Conservation (phyloP, 2,329 filamentous ascomycete genomes). For the Fusarium praegraminearum region DNA sequence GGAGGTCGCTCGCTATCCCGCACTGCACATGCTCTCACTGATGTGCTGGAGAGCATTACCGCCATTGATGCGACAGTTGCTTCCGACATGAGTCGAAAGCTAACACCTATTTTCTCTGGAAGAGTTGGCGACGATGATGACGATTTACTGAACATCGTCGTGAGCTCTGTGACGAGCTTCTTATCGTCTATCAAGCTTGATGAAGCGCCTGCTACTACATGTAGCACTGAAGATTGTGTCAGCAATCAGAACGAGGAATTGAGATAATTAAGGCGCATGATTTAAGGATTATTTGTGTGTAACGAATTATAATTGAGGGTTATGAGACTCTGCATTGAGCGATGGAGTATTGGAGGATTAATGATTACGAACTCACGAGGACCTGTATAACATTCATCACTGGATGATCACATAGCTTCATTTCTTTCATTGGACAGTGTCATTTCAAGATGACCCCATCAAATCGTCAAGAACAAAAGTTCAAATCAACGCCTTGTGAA, state of each 20-base stretch:
- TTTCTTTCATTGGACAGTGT: not conserved
- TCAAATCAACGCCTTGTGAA: not conserved
- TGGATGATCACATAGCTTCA: not conserved
- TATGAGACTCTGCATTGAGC: not conserved
- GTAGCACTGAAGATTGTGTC: not conserved
- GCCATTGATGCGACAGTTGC: not conserved
- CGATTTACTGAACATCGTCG: not conserved
- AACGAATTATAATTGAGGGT: constrained; percentile 3
- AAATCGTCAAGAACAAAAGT: too few relatives aligned
- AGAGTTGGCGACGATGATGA: not conserved
- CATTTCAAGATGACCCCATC: not conserved
- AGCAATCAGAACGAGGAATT: not conserved
- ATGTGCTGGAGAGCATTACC: constrained; percentile 1
- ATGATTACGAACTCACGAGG: constrained; percentile 17
- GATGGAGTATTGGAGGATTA: not conserved
- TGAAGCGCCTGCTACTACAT: not conserved
- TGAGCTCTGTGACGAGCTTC: constrained; percentile 5
- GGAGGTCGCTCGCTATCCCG: constrained; percentile 22
- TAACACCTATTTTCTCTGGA: not conserved
- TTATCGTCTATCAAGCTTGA: not conserved
- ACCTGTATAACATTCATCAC: not conserved
- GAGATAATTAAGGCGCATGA: not conserved
- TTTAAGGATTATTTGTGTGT: not conserved
- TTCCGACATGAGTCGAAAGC: not conserved
- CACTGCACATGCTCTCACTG: not conserved